Evolutionary conservation across 2,329 filamentous ascomycete genomes (phyloP), one percentile per base, ranked within the genome.

Genomic region (Lasiodiplodia sp.): DNA sequence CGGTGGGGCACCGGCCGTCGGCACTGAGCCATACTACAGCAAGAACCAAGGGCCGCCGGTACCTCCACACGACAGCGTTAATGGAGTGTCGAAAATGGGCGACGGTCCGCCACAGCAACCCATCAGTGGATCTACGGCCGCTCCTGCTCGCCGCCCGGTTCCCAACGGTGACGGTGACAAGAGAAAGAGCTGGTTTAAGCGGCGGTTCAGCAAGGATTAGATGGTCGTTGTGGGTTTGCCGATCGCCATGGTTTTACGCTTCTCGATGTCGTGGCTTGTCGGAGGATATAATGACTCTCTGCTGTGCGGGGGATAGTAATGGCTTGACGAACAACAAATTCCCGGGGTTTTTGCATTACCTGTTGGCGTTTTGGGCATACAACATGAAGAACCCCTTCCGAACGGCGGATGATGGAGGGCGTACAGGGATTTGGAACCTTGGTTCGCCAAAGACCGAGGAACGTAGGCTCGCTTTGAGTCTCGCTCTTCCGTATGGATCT

Each of bases 181-280:
- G 85, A 87, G 92, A 72, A 94, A 94, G 86, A 96, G 94, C 78
- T 97, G 94, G 93, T 90, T 98, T 75, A 89, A 92, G 76, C 88
- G 89, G 74, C 87, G 90, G 67, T 96, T 97, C 79, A 96, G 91
- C 85, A 94, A 86, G 80, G 83, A 82, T 58, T 82, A 79, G 73
- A 34, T 11, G 23, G 28, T 14, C 18, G 37, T 51, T 12, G 6
- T 21, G 52, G 23, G 16, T 34, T 40, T 16, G 64, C 52, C 38
- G 60, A 21, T 31, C 34, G 60, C 60, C 28, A 52, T 64, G 18
- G 28, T 38, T 31, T 64, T 49, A 38, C 40, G 18, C 47, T 62
- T 60, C 25, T 66, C 34, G 31, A 49, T 62, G 8, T 37, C 47
- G 62, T 38, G 64, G 37, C 51, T 66, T 51, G 21, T 44, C 38